These are phyloP conservation scores for Cladosporium phlei DNA, from an alignment of 2,329 filamentous ascomycete genomes.

Conservation along the genomic window DNA sequence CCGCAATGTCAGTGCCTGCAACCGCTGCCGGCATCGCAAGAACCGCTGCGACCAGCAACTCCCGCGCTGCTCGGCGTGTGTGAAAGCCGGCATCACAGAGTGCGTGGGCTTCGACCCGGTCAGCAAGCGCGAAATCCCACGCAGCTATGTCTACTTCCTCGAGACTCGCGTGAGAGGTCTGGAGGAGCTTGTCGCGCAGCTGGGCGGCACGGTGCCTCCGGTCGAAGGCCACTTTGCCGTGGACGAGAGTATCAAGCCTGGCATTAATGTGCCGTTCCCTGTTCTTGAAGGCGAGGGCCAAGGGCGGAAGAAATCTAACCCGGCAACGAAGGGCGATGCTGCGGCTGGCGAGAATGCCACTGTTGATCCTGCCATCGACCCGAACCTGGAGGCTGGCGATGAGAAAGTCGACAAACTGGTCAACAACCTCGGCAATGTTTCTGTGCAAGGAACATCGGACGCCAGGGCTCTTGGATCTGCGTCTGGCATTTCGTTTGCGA, in stretches of 20 bases:
- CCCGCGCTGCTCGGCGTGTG: conserved; percentile 84
- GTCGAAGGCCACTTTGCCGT: conserved; percentile 59
- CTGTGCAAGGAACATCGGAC: conserved; percentile 72
- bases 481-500: conserved; percentile 88
- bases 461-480: conserved; percentile 62
- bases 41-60: conserved; percentile 92
- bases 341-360: conserved; percentile 2
- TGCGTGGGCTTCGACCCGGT: conserved; percentile 97
- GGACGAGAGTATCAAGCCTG: conserved; percentile 31
- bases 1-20: conserved; percentile 75
- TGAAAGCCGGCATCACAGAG: conserved; percentile 75
- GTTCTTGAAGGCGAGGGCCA: conserved; percentile 10
- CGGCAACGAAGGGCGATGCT: conserved; percentile 7
- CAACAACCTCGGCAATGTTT: conserved; percentile 68
- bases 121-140: conserved; percentile 87
- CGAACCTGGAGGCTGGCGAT: conserved; percentile 34
- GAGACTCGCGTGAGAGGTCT: conserved; percentile 81
- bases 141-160: conserved; percentile 88
- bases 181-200: conserved; percentile 66
- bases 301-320: conserved; percentile 6
- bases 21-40: conserved; percentile 85
- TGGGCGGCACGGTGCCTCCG: conserved; percentile 67
- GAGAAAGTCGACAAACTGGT: conserved; percentile 62
- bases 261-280: conserved; percentile 33
- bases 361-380: conserved; percentile 25